Evolutionary conservation across 305 asterid genomes (phyloP).

Genomic region (Withania somnifera): DNA sequence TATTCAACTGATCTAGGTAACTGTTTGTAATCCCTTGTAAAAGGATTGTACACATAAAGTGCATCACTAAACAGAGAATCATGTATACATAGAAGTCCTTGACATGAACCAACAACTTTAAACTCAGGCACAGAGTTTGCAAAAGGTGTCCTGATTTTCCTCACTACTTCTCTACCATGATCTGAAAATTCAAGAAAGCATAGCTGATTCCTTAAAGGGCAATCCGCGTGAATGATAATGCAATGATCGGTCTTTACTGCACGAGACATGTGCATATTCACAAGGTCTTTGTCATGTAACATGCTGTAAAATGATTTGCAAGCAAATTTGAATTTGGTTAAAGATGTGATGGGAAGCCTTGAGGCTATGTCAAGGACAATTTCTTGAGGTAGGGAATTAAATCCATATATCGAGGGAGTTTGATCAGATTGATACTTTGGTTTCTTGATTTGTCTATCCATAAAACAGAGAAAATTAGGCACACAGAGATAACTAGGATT

Average conservation of each 20-base stretch:
- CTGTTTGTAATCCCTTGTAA: conserved; percentile 21
- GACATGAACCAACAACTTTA: conserved; percentile 34
- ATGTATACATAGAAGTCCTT: conserved; percentile 31
- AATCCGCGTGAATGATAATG: conserved; percentile 6
- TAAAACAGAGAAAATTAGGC: background rate
- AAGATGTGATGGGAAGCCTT: conserved; percentile 14
- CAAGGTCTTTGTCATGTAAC: conserved; percentile 2
- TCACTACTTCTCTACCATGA: background rate
- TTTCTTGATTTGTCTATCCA: conserved; percentile 1
- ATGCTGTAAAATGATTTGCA: conserved; percentile 11
- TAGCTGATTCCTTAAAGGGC: conserved; percentile 9
- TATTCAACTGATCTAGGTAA: conserved; percentile 19
- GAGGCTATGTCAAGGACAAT: conserved; percentile 11
- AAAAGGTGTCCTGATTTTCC: conserved; percentile 27
- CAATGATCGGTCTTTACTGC: background rate
- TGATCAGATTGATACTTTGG: background rate
- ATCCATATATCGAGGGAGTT: background rate
- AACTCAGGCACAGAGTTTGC: conserved; percentile 29
- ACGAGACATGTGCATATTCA: background rate
- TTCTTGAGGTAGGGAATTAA: conserved; percentile 12
- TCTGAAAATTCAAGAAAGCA: conserved; percentile 6
- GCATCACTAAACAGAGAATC: conserved; percentile 16
- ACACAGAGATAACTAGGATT: background rate
- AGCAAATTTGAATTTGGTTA: conserved; percentile 11
- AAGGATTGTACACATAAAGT: conserved; percentile 33